Evolutionary conservation across 2,329 filamentous ascomycete species (phyloP), one percentile per base, ranked within the genome.

Genomic region (Botrytis cinerea): DNA sequence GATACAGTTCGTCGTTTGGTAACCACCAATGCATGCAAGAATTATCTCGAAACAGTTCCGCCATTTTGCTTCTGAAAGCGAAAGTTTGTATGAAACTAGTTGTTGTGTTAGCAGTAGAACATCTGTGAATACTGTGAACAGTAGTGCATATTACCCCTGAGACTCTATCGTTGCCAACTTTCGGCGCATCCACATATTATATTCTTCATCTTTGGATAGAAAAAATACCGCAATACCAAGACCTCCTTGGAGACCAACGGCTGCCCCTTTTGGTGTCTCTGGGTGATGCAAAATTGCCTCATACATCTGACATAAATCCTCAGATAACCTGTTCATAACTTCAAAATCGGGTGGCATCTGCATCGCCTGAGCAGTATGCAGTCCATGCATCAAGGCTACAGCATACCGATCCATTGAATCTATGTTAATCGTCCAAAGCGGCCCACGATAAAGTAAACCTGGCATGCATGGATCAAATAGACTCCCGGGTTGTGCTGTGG

Each of bases 21-120:
- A 98, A 87, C 96, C 96, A 99, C 93, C 94, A 98, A 73, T 91
- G 87, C 62, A 89, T 88, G 71, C 94, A 89, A 32, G 91, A 89
- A 22, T 89, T 87, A 61, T 93, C 88, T 74, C 88, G 85, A 86
- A 96, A 97, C 38, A 93, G 82, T 64, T 92, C 87, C 46, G 92
- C 90, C 87, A 98, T 92, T 76, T 91, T 91, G 46, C 84, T 86
- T 73, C 95, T 91, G 78, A 95, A 90, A 20, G 89, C 88, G 45
- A 89, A 85, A 1, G 95, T 92, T 77, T 93, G 95, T 38, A 97
- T 92, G 81, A 97, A 97, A 57, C 95, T 98, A 75, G 22, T 48
- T n/a, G 4, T 22, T 8, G 16, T 40, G 14, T 70, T 54, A 73
- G 71, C 59, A 73, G 28, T 48, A 63, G 66, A 73, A 40, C 14